These are phyloP conservation scores for Oryza meyeriana DNA, from an alignment of 176 grass and related monocot genomes.

Conservation along the genomic window DNA sequence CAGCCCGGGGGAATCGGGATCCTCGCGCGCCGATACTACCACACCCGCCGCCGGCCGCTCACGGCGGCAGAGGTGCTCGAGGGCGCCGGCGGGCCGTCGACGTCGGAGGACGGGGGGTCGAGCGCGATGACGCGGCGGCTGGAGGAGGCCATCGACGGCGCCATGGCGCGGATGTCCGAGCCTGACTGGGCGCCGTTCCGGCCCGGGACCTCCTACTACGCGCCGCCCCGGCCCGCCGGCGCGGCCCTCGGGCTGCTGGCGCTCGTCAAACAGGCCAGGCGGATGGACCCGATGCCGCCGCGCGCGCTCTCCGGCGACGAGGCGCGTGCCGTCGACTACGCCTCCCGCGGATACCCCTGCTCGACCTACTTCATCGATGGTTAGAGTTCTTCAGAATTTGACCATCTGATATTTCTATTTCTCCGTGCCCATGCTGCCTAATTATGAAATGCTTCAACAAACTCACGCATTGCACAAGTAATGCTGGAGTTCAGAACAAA, in stretches of 20 bases:
- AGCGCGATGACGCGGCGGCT: slow-evolving; percentile 3
- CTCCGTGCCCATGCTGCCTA: neutral
- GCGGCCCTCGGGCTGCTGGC: slow-evolving; percentile 21
- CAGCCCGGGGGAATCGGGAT: neutral
- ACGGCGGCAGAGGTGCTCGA: slow-evolving; percentile 8
- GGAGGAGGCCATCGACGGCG: slow-evolving; percentile 54
- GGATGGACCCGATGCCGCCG: neutral
- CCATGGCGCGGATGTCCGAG: slow-evolving; percentile 46
- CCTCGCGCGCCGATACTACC: neutral
- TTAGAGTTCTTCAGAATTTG: neutral
- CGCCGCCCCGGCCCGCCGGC: slow-evolving; percentile 39
- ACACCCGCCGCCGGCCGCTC: slow-evolving; percentile 20
- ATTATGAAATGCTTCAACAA: neutral
- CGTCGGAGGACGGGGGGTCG: neutral
- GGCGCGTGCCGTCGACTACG: slow-evolving; percentile 33
- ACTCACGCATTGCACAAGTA: neutral
- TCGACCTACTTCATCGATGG: slow-evolving; percentile 49
- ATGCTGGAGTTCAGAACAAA: neutral
- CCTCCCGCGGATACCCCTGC: slow-evolving; percentile 49
- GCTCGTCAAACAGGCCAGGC: neutral
- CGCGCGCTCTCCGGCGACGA: slow-evolving; percentile 35
- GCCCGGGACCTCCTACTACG: slow-evolving; percentile 56
- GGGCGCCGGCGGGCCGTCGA: slow-evolving; percentile 10
- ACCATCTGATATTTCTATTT: neutral
- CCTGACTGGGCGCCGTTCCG: slow-evolving; percentile 56